Evolutionary conservation across 139 green algal species (phyloP), one percentile per base, ranked within the genome.

Genomic region (Pleodorina starrii): DNA sequence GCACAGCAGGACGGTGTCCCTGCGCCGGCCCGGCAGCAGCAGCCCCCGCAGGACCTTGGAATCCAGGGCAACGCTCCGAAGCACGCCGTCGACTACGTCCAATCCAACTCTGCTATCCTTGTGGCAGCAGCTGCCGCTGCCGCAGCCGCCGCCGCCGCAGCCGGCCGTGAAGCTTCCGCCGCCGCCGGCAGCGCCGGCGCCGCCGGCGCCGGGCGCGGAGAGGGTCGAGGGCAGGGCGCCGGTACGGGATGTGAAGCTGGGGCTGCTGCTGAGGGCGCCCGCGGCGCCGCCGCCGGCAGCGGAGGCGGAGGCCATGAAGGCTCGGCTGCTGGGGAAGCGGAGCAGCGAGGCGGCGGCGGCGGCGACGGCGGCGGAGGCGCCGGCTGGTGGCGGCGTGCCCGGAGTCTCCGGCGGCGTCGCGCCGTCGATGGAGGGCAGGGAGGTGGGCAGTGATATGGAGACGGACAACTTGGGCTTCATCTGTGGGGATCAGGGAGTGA

Each of bases 31-130:
- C 25, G 60, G 43, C n/a, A 74, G 44, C 40, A 88, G 44, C 84
- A 89, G 69, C 6, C 29, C 43, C 1, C 84, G 84, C 84, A 89
- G 50, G 63, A 73, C 25, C 44, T 60, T 63, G 11, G 25, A 44
- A 73, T 82, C 84, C 35, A 60, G 29, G 0, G 84, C 68, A 23
- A 82, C 69, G 50, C 29, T 59, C 29, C 84, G 84, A 23, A 89
- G 50, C 27, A 82, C 36, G 69, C 84, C 84, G 38, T 89, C 84
- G 1, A 46, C 5, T 46, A 87, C 3, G 4, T 89, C 84, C 6
- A 89, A 12, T 4, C 84, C 84, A 17, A 89, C 10, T 10, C 84
- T 68, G 5, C 10, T 36, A 50, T 89, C 84, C 42, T 43, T 68
- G 38, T 66, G 14, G 46, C n/a, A 44, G 80, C n/a, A 27, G 78